These are phyloP conservation scores for Roridomyces roridus DNA, from an alignment of 768 basidiomycete genomes.

Conservation along the genomic window DNA sequence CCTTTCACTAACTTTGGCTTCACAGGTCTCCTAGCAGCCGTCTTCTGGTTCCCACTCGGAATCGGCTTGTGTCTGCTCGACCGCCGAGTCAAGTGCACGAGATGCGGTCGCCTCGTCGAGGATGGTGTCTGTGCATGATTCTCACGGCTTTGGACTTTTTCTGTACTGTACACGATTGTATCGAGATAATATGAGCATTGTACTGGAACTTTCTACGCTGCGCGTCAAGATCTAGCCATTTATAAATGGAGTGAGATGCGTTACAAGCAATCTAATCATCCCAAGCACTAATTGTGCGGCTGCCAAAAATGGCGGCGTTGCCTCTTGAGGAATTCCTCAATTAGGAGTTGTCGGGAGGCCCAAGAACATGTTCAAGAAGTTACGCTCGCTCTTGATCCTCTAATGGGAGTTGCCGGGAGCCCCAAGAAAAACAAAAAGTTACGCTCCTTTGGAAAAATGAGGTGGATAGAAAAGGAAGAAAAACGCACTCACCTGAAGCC, in stretches of 20 bases:
- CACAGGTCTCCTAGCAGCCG: constrained; percentile 77
- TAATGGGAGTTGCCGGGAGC: too few relatives aligned
- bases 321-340: too few relatives aligned
- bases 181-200: constrained; percentile 20
- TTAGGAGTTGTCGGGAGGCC: too few relatives aligned
- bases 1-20: constrained; percentile 1
- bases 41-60: constrained; percentile 88
- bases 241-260: too few relatives aligned
- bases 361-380: too few relatives aligned
- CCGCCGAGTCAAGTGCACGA: constrained; percentile 66
- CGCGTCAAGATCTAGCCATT: too few relatives aligned
- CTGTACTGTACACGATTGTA: constrained; percentile 10
- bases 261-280: too few relatives aligned
- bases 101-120: constrained; percentile 52
- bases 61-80: constrained; percentile 81
- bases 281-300: too few relatives aligned
- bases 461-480: background rate
- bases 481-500: background rate
- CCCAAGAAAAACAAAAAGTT: background rate
- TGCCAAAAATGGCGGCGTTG: too few relatives aligned
- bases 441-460: too few relatives aligned
- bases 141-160: constrained; percentile 10
- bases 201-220: too few relatives aligned
- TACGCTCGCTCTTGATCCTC: too few relatives aligned
- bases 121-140: constrained; percentile 49